Conservation (phyloP, 345 rosid genomes). For the Eucalyptus globulus region DNA sequence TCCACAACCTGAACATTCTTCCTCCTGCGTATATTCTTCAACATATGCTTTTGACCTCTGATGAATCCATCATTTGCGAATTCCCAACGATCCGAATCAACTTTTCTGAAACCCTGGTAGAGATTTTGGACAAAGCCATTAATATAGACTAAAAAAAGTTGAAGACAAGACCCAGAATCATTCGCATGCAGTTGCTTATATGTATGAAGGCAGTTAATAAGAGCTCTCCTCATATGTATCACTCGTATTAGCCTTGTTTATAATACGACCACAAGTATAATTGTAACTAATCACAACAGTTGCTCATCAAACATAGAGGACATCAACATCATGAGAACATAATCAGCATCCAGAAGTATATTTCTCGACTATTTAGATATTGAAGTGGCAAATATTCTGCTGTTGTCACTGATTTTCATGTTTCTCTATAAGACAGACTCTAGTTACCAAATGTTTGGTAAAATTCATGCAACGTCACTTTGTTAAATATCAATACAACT, state of each 20-base stretch:
- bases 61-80: constrained; percentile 81
- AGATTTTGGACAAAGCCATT: background rate
- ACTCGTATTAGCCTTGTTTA: background rate
- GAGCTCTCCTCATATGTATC: background rate
- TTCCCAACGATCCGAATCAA: constrained; percentile 83
- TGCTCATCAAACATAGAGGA: background rate
- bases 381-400: background rate
- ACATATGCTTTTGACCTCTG: constrained; percentile 55
- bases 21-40: constrained; percentile 58
- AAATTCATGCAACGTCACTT: background rate
- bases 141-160: background rate
- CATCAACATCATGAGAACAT: background rate
- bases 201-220: background rate
- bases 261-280: background rate
- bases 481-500: background rate
- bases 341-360: background rate
- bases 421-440: background rate
- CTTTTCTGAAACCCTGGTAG: constrained; percentile 80
- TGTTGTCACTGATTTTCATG: background rate
- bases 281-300: background rate
- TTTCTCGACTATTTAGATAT: background rate
- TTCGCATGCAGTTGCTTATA: background rate
- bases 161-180: background rate
- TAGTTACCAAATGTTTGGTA: background rate
- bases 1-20: constrained; percentile 51